These are phyloP conservation scores for Helotiales sp. DNA, from an alignment of 2,329 filamentous ascomycete species.

Conservation along the genomic window DNA sequence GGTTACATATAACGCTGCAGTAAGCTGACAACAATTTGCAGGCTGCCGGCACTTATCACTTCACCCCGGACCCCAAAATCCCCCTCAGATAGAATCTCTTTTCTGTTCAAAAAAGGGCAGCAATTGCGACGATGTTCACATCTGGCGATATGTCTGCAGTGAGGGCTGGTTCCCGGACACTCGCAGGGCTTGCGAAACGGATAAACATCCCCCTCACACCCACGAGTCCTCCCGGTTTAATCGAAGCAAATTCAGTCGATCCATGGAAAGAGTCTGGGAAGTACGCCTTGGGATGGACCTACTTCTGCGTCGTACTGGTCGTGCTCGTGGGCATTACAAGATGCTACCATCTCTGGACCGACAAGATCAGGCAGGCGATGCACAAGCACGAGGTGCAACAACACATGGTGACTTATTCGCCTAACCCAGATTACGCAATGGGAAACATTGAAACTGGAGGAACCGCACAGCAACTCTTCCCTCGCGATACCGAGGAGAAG, in stretches of 20 bases:
- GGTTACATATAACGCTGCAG: conserved; percentile 11
- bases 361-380: conserved; percentile 88
- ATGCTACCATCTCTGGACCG: conserved; percentile 88
- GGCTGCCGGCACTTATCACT: conserved; percentile 16
- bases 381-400: conserved; percentile 82
- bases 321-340: conserved; percentile 70
- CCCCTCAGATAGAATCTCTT: conserved; percentile 10
- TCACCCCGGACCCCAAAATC: conserved; percentile 10
- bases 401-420: conserved; percentile 60
- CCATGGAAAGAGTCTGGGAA: conserved; percentile 83
- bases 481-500: conserved; percentile 63
- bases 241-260: conserved; percentile 70
- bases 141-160: conserved; percentile 26
- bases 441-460: conserved; percentile 59
- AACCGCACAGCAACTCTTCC: conserved; percentile 70
- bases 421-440: conserved; percentile 65
- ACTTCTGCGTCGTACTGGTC: conserved; percentile 79
- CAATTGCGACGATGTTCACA: conserved; percentile 23
- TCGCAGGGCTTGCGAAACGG: conserved; percentile 46
- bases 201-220: conserved; percentile 65
- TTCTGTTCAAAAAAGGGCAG: not conserved
- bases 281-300: conserved; percentile 87
- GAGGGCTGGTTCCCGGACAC: conserved; percentile 37
- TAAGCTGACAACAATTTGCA: conserved; percentile 24
- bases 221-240: conserved; percentile 63